Evolutionary conservation across 2,329 filamentous ascomycete genomes (phyloP).

Genomic region (Ceratocystis cubensis): DNA sequence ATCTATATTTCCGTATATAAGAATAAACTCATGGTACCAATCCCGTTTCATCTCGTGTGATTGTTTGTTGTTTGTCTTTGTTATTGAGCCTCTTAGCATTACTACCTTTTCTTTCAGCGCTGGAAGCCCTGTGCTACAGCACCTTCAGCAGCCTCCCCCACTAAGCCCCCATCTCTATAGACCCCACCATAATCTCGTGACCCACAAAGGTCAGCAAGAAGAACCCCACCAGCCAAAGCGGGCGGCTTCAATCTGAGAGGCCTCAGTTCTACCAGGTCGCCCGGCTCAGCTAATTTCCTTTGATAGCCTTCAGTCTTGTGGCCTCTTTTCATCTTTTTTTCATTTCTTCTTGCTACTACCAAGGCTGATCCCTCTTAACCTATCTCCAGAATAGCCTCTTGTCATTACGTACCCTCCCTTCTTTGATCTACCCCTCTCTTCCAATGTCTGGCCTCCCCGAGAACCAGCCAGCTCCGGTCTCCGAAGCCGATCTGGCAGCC

Average conservation of each 20-base stretch:
- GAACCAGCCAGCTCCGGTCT: slow-evolving; percentile 21
- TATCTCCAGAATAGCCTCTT: background rate
- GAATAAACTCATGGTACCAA: background rate
- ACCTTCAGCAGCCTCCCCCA: background rate
- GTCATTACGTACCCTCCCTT: background rate
- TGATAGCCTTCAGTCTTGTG: background rate
- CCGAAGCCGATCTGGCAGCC: slow-evolving; percentile 30
- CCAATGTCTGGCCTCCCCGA: slow-evolving; percentile 18
- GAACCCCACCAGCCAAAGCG: slow-evolving; percentile 9
- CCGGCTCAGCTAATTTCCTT: background rate
- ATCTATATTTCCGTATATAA: background rate
- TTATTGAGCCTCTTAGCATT: background rate
- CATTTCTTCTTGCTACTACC: background rate
- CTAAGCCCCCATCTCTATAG: background rate
- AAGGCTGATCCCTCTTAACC: background rate
- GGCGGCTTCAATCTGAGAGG: background rate
- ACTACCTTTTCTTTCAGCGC: background rate
- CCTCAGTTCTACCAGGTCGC: background rate
- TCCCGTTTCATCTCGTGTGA: background rate
- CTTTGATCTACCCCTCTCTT: background rate
- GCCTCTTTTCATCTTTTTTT: background rate
- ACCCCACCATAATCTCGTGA: slow-evolving; percentile 12
- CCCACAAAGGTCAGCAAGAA: background rate
- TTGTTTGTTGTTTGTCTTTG: background rate
- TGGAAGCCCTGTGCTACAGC: background rate